These are phyloP conservation scores for Malbranchea cinnamomea DNA, from an alignment of 2,329 filamentous ascomycete genomes.

Conservation along the genomic window DNA sequence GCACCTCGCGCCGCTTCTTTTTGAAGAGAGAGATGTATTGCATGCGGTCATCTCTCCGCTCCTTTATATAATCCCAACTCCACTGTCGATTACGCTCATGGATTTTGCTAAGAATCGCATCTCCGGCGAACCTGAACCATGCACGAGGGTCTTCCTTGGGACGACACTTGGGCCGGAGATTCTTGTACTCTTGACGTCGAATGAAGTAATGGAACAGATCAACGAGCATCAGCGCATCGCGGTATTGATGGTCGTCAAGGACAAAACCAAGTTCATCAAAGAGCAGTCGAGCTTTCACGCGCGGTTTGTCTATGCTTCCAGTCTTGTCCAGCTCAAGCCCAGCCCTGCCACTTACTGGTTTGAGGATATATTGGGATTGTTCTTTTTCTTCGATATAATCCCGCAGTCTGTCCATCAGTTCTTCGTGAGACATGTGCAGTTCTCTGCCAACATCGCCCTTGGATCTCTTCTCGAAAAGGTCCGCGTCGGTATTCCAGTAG, in stretches of 20 bases:
- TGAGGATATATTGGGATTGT: constrained; percentile 85
- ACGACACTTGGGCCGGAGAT: constrained; percentile 66
- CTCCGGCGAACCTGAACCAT: constrained; percentile 82
- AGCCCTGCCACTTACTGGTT: constrained; percentile 86
- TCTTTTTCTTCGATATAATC: constrained; percentile 64
- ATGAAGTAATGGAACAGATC: constrained; percentile 98
- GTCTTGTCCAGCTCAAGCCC: constrained; percentile 93
- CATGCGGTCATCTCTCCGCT: constrained; percentile 76
- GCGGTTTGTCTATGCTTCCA: constrained; percentile 60
- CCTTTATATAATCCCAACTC: constrained; percentile 92
- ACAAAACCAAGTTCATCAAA: constrained; percentile 98
- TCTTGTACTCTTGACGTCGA: constrained; percentile 93
- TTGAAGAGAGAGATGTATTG: constrained; percentile 93
- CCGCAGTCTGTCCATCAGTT: constrained; percentile 63
- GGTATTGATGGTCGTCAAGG: constrained; percentile 95
- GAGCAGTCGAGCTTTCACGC: constrained; percentile 76
- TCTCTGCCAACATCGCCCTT: constrained; percentile 47
- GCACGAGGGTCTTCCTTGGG: constrained; percentile 83
- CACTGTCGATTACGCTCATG: constrained; percentile 84
- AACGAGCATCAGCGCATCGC: constrained; percentile 93
- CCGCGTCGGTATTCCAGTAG: constrained; percentile 95
- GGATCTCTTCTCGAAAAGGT: constrained; percentile 65
- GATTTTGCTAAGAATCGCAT: constrained; percentile 83
- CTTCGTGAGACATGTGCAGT: constrained; percentile 48
- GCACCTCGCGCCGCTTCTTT: constrained; percentile 65